A percentile compares a stretch with the other conserved stretches of the same genome.
phyloP scores from a whole-genome alignment of 2,329 filamentous ascomycete species.

The Hypoxylon sp. region DNA sequence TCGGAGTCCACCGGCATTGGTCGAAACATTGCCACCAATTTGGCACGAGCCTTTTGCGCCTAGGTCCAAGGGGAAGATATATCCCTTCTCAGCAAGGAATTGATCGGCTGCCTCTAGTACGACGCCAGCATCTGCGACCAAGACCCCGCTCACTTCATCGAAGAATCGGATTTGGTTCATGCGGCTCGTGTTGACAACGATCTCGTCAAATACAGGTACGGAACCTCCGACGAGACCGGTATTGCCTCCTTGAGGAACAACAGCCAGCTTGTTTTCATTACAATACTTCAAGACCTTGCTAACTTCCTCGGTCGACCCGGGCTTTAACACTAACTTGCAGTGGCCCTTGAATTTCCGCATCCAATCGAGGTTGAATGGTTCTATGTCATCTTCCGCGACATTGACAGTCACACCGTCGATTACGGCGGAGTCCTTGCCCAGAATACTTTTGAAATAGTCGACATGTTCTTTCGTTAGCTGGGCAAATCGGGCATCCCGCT shows the following conservation, averaged over 20 bases:
- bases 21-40: conserved; percentile 94
- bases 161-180: conserved; percentile 95
- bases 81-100: conserved; percentile 82
- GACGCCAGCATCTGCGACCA: conserved; percentile 91
- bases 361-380: conserved; percentile 97
- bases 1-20: conserved; percentile 92
- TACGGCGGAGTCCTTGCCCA: conserved; percentile 82
- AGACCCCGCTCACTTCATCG: conserved; percentile 89
- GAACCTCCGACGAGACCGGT: conserved; percentile 95
- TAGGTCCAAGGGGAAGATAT: conserved; percentile 97
- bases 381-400: conserved; percentile 79
- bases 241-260: conserved; percentile 97
- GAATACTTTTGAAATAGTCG: conserved; percentile 81
- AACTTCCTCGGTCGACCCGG: conserved; percentile 85
- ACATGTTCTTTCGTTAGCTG: conserved; percentile 84
- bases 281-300: conserved; percentile 94
- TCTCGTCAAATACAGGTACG: conserved; percentile 97
- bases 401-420: conserved; percentile 85
- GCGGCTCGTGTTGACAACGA: conserved; percentile 88
- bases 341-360: conserved; percentile 99
- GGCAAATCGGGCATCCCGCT: conserved; percentile 82
- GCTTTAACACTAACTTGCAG: conserved; percentile 87
- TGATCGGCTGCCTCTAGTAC: conserved; percentile 91
- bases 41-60: conserved; percentile 98
- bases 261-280: conserved; percentile 90